Conservation (phyloP, 192 early-diverging fungal species). For the Lunasporangiospora selenospora region DNA sequence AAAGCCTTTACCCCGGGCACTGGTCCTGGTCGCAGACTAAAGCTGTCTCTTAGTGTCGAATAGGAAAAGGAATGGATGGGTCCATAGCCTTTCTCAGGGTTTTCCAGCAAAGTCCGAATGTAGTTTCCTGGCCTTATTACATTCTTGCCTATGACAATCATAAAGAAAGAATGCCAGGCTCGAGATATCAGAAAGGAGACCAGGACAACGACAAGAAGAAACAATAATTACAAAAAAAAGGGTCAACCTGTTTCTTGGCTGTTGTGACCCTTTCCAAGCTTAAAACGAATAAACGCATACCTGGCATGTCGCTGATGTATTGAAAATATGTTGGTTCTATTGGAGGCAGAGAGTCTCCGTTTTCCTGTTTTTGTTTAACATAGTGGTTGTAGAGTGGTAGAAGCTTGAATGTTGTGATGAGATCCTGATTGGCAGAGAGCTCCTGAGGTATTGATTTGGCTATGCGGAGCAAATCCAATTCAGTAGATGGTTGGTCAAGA, state of each 20-base stretch:
- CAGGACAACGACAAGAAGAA: neutral
- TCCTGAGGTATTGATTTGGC: conserved; percentile 24
- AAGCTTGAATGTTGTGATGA: conserved; percentile 45
- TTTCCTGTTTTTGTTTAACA: conserved; percentile 29
- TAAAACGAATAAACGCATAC: too few species aligned
- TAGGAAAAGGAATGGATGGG: conserved; percentile 34
- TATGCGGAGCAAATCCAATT: conserved; percentile 4
- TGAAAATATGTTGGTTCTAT: conserved; percentile 44
- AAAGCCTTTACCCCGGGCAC: conserved; percentile 35
- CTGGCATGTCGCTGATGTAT: conserved; percentile 41
- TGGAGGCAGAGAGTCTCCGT: conserved; percentile 27
- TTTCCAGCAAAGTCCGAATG: conserved; percentile 35
- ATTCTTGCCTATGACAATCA: conserved; percentile 25
- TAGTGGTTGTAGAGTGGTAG: conserved; percentile 43
- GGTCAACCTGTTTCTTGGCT: too few species aligned
- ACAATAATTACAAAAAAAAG: neutral
- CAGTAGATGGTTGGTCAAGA: too few species aligned
- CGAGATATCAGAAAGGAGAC: neutral
- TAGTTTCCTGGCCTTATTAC: conserved; percentile 44
- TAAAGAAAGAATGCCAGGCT: too few species aligned
- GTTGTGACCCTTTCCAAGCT: too few species aligned
- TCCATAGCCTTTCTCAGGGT: conserved; percentile 38
- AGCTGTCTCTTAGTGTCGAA: conserved; percentile 35
- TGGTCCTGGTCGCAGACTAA: conserved; percentile 39
- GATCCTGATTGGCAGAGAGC: conserved; percentile 38